Evolutionary conservation across 1,284 basidiomycete species (phyloP).

Genomic region (Bothia castanella): DNA sequence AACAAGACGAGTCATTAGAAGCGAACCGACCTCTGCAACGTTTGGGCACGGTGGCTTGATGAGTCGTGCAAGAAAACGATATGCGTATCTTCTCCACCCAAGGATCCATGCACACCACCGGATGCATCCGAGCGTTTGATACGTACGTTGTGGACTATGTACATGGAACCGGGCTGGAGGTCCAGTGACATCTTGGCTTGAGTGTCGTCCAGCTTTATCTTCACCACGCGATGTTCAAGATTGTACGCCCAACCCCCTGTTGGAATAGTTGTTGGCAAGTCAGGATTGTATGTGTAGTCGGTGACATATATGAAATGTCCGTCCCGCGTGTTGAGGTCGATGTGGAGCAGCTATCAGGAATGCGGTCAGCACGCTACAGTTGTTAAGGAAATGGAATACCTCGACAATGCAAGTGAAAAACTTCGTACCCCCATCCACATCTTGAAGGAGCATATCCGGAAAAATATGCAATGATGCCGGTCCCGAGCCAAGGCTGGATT

Average conservation of each 20-base stretch:
- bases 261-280: conserved; percentile 35
- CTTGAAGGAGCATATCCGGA: conserved; percentile 45
- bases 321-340: conserved; percentile 32
- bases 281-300: conserved; percentile 57
- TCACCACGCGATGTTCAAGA: conserved; percentile 51
- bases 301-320: conserved; percentile 53
- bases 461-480: conserved; percentile 33
- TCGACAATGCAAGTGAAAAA: conserved; percentile 59
- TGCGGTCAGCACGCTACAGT: conserved; percentile 1
- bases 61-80: conserved; percentile 46
- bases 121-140: conserved; percentile 34
- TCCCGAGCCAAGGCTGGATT: conserved; percentile 20
- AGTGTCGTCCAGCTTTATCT: conserved; percentile 47
- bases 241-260: conserved; percentile 37
- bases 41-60: conserved; percentile 30
- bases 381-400: conserved; percentile 33
- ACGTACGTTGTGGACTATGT: conserved; percentile 50
- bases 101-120: conserved; percentile 38
- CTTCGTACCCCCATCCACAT: conserved; percentile 39
- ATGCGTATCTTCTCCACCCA: conserved; percentile 56
- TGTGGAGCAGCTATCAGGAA: conserved; percentile 45
- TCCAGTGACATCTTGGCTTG: conserved; percentile 44
- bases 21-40: conserved; percentile 24
- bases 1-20: not conserved
- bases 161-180: conserved; percentile 43